Base-by-base conservation (phyloP, 305 asterid species). In the Plantago lanceolata region DNA sequence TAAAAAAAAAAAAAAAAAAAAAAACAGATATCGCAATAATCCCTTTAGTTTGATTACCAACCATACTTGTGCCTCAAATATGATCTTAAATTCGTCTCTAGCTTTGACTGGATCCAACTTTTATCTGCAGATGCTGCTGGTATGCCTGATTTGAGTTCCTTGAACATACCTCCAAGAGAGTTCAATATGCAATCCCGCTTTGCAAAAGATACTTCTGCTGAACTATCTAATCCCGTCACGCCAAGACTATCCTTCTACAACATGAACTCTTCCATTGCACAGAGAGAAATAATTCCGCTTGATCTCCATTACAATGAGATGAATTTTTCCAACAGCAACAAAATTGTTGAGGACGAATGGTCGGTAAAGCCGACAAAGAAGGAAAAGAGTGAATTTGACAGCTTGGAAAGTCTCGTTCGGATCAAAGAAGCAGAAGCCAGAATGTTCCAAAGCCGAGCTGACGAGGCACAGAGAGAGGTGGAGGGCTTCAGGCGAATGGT, bases 371-470 rank as follows among this genome's bases (percentile, higher is more conserved):
- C 80, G 6, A 5, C 71, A 8, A 92, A 85, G 71, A 92, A 80
- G 66, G 94, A 81, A 33, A 78, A 78, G 19, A 71, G 66, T 51
- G 75, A 76, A 16, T 76, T 86, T 29, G 83, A 84, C 77, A 87
- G 91, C 84, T 77, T 92, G 82, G 95, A 81, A 68, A 85, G 88
- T 64, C 82, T 87, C 6, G 87, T 89, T 20, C 73, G 90, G 43
- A 77, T 93, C 29, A 93, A 93, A 76, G 95, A 89, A 71, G 97
- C 98, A 2, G 98, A 93, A 71, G 91, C 95, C 26, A 75, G 85
- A 63, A 89, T 93, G 99, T 93, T 93, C 65, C 88, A 85, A 79
- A 79, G 73, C 76, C 76, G 84, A 48, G 97, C 96, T 12, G 96
- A 89, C 15, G 95, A 89, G 64, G 99, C 99, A 4, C 79, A 81